Evolutionary conservation across 2,329 filamentous ascomycete genomes (phyloP), one percentile per base, ranked within the genome.

Genomic region (Aspergillus transmontanensis): DNA sequence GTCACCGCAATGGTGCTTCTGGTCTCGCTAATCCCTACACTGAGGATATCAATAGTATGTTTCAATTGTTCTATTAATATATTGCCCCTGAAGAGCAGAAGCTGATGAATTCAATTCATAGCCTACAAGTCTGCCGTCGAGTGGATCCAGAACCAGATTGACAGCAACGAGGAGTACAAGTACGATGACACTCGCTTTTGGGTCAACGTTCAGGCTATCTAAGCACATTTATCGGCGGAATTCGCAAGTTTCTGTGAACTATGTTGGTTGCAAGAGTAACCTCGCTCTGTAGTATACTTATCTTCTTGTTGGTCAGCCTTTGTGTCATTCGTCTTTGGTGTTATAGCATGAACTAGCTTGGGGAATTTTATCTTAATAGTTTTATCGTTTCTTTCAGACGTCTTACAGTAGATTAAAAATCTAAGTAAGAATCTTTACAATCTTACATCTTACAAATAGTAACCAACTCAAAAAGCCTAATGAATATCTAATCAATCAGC

Each of bases 171-270:
- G 1, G 62, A 57, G 48, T 72, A 73, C 45, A 61, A 64, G 56
- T 64, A 51, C 32, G 73, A 75, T 53, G 71, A 75, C 63, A 73
- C 71, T 39, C 68, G 73, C 21, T 75, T 74, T 60, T 75, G 69
- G 69, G 71, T 72, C 30, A 34, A 68, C 41, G 68, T 73, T n/a
- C 28, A 11, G 5, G 48, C 48, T 2, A 51, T 51, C 28, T 51
- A 51, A 32, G 28, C 28, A 10, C 0, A n/a, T 5, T 9, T 30
- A 3, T 28, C 30, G 2, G 7, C 3, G 39, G 16, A 4, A n/a
- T 1, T 12, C 19, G 3, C 9, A 19, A 1, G 10, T 3, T 34
- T 51, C 9, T 34, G 16, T 19, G 48, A 5, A 6, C 3, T 21
- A 2, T 32, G 2, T 10, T 32, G 2, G 6, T n/a, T 14, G 14